phyloP scores from a whole-genome alignment of 257 asterid species.

The Capsicum baccatum region DNA sequence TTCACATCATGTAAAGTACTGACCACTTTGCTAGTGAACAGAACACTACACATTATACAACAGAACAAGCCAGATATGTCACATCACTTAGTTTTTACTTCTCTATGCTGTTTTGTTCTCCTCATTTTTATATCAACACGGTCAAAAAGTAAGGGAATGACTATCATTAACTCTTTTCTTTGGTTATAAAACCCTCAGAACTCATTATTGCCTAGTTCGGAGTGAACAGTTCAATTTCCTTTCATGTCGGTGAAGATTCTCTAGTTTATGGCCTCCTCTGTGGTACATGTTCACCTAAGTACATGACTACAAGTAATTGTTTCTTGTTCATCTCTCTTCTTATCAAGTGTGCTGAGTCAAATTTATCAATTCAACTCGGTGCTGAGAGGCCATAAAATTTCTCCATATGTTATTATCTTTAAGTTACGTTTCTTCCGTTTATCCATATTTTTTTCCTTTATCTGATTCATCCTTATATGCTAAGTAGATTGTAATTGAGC shows the following conservation, averaged over 20 bases:
- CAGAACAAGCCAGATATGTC: constrained; percentile 5
- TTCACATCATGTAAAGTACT: not conserved
- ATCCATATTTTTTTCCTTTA: constrained; percentile 8
- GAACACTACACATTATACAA: constrained; percentile 9
- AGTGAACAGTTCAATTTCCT: constrained; percentile 5
- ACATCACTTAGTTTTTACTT: not conserved
- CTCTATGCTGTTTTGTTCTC: not conserved
- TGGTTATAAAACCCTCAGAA: not conserved
- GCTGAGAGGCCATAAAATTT: not conserved
- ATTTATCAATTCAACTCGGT: not conserved
- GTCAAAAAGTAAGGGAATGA: not conserved
- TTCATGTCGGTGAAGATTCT: constrained; percentile 11
- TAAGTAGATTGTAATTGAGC: not conserved
- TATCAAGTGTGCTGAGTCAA: constrained; percentile 3
- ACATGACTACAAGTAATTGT: not conserved
- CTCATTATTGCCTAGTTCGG: not conserved
- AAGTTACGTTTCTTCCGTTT: constrained; percentile 3
- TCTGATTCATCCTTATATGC: not conserved
- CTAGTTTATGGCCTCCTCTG: not conserved
- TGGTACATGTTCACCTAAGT: not conserved
- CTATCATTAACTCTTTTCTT: not conserved
- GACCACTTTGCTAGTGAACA: not conserved
- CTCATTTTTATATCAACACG: not conserved
- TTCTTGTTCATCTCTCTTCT: not conserved
- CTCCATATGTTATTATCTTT: constrained; percentile 13